phyloP scores from a whole-genome alignment of 306 rosid species.

The Elaeagnus macrophylla region DNA sequence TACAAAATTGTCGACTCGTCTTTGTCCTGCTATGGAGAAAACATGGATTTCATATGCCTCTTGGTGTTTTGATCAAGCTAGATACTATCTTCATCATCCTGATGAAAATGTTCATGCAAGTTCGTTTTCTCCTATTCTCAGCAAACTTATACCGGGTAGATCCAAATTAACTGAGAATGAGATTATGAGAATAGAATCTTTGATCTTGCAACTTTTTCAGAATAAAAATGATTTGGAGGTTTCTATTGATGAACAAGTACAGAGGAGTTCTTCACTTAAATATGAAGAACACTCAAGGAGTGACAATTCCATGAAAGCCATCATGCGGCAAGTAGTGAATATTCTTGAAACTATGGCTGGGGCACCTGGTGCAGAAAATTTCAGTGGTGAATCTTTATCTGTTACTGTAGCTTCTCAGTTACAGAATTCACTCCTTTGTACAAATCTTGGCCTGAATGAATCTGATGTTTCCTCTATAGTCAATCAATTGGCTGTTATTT shows the following conservation, averaged over 20 bases:
- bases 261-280: constrained; percentile 30
- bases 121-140: constrained; percentile 54
- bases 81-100: constrained; percentile 43
- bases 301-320: constrained; percentile 31
- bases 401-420: constrained; percentile 62
- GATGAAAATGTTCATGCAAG: constrained; percentile 49
- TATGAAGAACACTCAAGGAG: constrained; percentile 32
- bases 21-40: constrained; percentile 86
- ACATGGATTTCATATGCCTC: constrained; percentile 93
- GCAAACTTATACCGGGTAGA: constrained; percentile 60
- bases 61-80: constrained; percentile 90
- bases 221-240: constrained; percentile 29
- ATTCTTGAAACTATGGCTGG: constrained; percentile 73
- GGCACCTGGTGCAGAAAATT: constrained; percentile 60
- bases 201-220: constrained; percentile 43
- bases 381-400: constrained; percentile 58
- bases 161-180: constrained; percentile 67
- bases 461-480: constrained; percentile 32
- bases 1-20: constrained; percentile 61
- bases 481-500: constrained; percentile 54
- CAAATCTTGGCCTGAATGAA: constrained; percentile 47
- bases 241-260: constrained; percentile 39
- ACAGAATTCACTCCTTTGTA: constrained; percentile 41
- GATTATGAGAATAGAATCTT: constrained; percentile 41
- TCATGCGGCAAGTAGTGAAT: constrained; percentile 49